Conservation (phyloP, 2,329 filamentous ascomycete genomes). For the Cephalotrichum gorgonifer region DNA sequence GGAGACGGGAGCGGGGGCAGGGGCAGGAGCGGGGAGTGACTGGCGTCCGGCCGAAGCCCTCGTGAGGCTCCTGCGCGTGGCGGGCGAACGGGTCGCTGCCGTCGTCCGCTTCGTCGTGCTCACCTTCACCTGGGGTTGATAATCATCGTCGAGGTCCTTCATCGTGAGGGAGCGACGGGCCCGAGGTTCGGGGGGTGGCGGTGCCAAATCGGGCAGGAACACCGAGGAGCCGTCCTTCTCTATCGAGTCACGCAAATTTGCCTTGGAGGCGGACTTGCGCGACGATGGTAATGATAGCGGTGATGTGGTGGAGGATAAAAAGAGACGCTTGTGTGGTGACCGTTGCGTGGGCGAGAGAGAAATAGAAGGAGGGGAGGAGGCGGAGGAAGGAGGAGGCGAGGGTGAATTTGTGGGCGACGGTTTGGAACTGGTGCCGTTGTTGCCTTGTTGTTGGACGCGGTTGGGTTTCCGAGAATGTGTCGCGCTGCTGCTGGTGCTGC, state of each 20-base stretch:
- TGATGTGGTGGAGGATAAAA: slow-evolving; percentile 9
- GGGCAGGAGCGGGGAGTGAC: slow-evolving; percentile 4
- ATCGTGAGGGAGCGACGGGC: background rate
- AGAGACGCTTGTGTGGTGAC: background rate
- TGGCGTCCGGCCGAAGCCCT: slow-evolving; percentile 2
- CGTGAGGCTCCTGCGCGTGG: slow-evolving; percentile 11
- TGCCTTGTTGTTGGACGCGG: slow-evolving; percentile 10
- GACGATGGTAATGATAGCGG: slow-evolving; percentile 5
- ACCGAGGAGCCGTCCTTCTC: background rate
- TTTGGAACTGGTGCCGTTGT: slow-evolving; percentile 5
- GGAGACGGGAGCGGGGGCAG: slow-evolving; percentile 8
- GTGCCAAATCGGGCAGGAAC: background rate
- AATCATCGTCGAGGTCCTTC: slow-evolving; percentile 3
- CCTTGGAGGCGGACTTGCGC: background rate
- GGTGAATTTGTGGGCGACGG: slow-evolving; percentile 2
- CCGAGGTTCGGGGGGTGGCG: background rate
- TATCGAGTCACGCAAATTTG: background rate
- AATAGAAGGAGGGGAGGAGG: slow-evolving; percentile 7
- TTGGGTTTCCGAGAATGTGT: slow-evolving; percentile 10
- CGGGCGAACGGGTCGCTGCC: background rate
- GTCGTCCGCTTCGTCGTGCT: slow-evolving; percentile 1
- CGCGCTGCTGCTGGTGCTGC: slow-evolving; percentile 8
- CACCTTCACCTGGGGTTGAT: slow-evolving; percentile 1
- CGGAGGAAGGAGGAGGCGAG: slow-evolving; percentile 5
- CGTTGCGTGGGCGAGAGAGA: background rate